Evolutionary conservation across 2,329 filamentous ascomycete species (phyloP).

Genomic region (Chaetomiaceae sp.): DNA sequence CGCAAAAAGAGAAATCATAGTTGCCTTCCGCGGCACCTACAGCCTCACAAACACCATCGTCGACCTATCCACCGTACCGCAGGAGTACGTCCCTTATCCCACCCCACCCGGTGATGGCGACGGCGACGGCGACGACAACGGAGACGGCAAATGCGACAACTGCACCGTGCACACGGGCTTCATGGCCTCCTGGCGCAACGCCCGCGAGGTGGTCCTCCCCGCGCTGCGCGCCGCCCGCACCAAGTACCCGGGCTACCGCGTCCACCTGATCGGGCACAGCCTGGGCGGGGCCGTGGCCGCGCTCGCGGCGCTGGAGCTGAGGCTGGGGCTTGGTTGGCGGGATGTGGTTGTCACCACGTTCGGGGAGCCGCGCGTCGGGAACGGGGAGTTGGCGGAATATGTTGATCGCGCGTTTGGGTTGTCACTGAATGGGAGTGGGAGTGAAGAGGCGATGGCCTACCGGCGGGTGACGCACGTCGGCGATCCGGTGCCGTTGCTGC

Average conservation of each 20-base stretch:
- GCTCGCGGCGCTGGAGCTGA: conserved; percentile 78
- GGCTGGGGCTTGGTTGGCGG: conserved; percentile 65
- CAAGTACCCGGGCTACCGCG: conserved; percentile 63
- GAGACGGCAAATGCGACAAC: conserved; percentile 60
- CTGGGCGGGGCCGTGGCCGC: conserved; percentile 89
- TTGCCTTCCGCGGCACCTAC: conserved; percentile 93
- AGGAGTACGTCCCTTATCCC: conserved; percentile 87
- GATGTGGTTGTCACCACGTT: conserved; percentile 81
- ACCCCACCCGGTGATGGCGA: conserved; percentile 33
- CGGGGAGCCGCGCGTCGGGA: conserved; percentile 73
- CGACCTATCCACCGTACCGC: conserved; percentile 83
- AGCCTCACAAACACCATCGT: conserved; percentile 87
- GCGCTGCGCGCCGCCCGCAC: conserved; percentile 56
- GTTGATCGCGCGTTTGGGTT: conserved; percentile 51
- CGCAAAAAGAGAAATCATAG: conserved; percentile 54
- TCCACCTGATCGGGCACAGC: conserved; percentile 84
- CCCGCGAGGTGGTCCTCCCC: conserved; percentile 64
- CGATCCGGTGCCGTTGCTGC: conserved; percentile 86
- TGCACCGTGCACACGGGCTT: conserved; percentile 95
- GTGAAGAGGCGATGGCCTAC: conserved; percentile 45
- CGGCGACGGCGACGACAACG: conserved; percentile 33
- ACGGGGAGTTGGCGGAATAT: conserved; percentile 51
- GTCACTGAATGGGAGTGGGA: conserved; percentile 22
- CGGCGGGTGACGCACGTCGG: conserved; percentile 78
- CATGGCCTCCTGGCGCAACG: conserved; percentile 75